A percentile compares a stretch with the other conserved stretches of the same genome.
These are phyloP conservation scores for Cladosporium cucumerinum DNA, from an alignment of 2,329 filamentous ascomycete species.

Conservation along the genomic window DNA sequence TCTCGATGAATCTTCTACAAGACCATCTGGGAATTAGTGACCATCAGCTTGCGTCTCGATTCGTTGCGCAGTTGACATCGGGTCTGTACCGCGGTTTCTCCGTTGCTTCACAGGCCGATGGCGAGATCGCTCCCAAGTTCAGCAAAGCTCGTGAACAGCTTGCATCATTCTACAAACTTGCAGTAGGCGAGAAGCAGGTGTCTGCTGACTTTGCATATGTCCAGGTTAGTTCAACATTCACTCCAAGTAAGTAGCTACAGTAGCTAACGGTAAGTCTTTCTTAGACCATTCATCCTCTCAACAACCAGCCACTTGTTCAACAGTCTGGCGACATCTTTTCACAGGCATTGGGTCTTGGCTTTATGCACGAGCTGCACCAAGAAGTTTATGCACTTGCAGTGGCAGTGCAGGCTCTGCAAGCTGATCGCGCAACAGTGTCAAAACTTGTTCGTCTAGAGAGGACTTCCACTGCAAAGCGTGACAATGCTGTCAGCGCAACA, in stretches of 20 bases:
- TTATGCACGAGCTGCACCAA: constrained; percentile 23
- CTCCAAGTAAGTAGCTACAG: constrained; percentile 31
- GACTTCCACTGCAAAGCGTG: constrained; percentile 7
- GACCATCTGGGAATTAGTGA: constrained; percentile 28
- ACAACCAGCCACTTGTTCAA: constrained; percentile 43
- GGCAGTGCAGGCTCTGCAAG: constrained; percentile 20
- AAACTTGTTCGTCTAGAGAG: constrained; percentile 7
- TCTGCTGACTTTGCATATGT: constrained; percentile 40
- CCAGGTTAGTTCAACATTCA: constrained; percentile 34
- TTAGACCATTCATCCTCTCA: constrained; percentile 45
- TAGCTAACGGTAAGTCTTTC: constrained; percentile 35
- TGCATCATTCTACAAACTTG: constrained; percentile 33
- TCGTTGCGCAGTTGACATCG: constrained; percentile 20
- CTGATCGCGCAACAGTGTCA: constrained; percentile 19
- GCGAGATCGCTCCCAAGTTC: constrained; percentile 12
- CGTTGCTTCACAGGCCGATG: background rate
- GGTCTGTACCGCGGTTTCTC: constrained; percentile 20
- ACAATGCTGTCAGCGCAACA: constrained; percentile 6
- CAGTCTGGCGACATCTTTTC: constrained; percentile 20
- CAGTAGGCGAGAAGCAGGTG: constrained; percentile 30
- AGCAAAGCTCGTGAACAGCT: constrained; percentile 15
- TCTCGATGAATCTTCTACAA: background rate
- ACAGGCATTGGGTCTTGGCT: constrained; percentile 23
- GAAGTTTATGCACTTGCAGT: constrained; percentile 15
- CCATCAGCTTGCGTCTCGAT: constrained; percentile 18